These are phyloP conservation scores for Vachellia collinsii DNA, from an alignment of 306 rosid species.

Conservation along the genomic window DNA sequence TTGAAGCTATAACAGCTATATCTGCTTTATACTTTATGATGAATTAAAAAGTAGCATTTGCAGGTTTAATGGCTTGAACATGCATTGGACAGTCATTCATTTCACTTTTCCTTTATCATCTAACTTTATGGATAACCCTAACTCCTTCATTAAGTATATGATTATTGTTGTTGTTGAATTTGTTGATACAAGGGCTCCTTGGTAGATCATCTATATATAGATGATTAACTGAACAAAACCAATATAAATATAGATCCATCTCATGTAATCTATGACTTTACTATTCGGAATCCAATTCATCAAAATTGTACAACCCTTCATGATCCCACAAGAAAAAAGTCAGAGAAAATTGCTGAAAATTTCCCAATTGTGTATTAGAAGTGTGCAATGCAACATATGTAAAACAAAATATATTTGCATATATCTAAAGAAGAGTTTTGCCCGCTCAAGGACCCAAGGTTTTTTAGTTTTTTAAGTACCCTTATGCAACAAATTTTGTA, in stretches of 20 bases:
- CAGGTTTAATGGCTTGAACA: conserved; percentile 40
- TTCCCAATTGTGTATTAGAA: no score
- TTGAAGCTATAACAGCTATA: neutral
- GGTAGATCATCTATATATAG: neutral
- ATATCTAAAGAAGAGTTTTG: no score
- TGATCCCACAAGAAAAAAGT: neutral
- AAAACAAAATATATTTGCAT: no score
- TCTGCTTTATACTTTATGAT: conserved; percentile 2
- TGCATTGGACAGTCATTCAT: conserved; percentile 8
- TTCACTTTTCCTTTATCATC: neutral
- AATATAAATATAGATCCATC: no score
- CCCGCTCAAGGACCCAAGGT: no score
- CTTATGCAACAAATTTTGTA: no score
- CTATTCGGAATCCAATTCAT: neutral
- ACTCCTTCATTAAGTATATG: neutral
- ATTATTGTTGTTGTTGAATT: neutral
- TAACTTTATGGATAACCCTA: neutral
- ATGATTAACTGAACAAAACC: no score
- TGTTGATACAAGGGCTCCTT: no score
- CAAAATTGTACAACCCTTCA: neutral
- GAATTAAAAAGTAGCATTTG: conserved; percentile 3
- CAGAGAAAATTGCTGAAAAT: no score
- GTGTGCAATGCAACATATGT: no score
- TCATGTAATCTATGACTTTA: no score
- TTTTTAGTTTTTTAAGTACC: no score